Evolutionary conservation across 2,329 filamentous ascomycete species (phyloP).

Genomic region (Chaetomiaceae sp.): DNA sequence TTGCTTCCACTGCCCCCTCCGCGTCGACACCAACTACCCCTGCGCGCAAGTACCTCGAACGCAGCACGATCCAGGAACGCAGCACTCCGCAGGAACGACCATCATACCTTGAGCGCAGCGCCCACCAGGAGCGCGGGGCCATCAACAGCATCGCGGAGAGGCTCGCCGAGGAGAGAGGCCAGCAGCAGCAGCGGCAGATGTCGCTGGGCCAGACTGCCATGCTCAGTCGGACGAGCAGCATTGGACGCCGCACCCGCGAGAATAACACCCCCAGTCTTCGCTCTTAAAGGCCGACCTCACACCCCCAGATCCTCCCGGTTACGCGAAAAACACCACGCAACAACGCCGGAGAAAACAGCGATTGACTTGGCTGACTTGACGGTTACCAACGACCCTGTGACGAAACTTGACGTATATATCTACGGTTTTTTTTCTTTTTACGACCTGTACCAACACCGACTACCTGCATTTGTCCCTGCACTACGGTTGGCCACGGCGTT

Average conservation of each 20-base stretch:
- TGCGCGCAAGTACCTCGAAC: slow-evolving; percentile 46
- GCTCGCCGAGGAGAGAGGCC: slow-evolving; percentile 37
- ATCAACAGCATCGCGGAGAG: slow-evolving; percentile 33
- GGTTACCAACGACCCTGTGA: not conserved
- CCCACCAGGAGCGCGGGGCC: slow-evolving; percentile 1
- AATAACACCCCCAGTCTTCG: slow-evolving; percentile 7
- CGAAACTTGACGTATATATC: not conserved
- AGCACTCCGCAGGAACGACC: not conserved
- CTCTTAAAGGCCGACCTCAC: too few species aligned
- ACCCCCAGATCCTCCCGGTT: too few species aligned
- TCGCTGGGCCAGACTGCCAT: slow-evolving; percentile 40
- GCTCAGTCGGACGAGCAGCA: slow-evolving; percentile 42
- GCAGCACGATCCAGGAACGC: slow-evolving; percentile 20
- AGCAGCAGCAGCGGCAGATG: slow-evolving; percentile 42
- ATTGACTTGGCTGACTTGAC: not conserved
- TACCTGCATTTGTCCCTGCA: not conserved
- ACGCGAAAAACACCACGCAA: not conserved
- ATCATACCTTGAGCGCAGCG: slow-evolving; percentile 4
- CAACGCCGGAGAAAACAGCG: not conserved
- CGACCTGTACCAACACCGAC: not conserved
- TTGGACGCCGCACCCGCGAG: slow-evolving; percentile 25
- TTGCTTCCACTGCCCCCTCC: slow-evolving; percentile 38
- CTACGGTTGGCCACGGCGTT: not conserved
- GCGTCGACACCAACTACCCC: slow-evolving; percentile 33
- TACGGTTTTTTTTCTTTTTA: not conserved